These are phyloP conservation scores for Aspergillus transmontanensis DNA, from an alignment of 2,329 filamentous ascomycete genomes.

Conservation along the genomic window DNA sequence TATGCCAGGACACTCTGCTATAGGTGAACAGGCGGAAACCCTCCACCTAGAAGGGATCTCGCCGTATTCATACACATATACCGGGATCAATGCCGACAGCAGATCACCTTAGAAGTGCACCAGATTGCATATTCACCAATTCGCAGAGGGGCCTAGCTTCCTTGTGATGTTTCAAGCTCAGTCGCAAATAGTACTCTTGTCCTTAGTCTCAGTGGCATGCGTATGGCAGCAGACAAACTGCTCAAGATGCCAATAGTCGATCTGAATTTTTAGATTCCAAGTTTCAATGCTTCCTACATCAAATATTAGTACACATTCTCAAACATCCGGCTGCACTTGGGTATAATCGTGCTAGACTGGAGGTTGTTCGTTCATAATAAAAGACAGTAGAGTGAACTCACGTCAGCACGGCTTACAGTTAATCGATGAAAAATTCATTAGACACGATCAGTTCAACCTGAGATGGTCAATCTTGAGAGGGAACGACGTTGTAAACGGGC, in stretches of 20 bases:
- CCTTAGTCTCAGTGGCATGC: background rate
- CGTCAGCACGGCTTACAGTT: background rate
- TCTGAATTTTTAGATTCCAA: background rate
- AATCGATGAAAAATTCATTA: background rate
- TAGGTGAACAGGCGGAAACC: background rate
- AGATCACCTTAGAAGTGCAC: background rate
- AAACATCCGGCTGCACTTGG: background rate
- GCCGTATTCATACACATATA: background rate
- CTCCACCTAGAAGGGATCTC: background rate
- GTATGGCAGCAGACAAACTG: background rate
- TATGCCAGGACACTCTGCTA: background rate
- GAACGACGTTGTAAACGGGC: background rate
- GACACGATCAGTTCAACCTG: background rate
- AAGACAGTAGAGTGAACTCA: background rate
- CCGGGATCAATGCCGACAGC: background rate
- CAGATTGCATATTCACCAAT: background rate
- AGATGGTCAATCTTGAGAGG: background rate
- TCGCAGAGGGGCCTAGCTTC: background rate
- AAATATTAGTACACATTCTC: background rate
- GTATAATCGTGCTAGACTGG: background rate
- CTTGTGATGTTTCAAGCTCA: background rate
- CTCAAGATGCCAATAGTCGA: background rate
- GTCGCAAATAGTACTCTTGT: background rate
- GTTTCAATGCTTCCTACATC: background rate
- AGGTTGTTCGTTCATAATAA: background rate